Percentiles rank a stretch among this genome's conserved stretches.
Conservation (phyloP, 2,329 filamentous ascomycete species). For the Cytospora schulzeri region DNA sequence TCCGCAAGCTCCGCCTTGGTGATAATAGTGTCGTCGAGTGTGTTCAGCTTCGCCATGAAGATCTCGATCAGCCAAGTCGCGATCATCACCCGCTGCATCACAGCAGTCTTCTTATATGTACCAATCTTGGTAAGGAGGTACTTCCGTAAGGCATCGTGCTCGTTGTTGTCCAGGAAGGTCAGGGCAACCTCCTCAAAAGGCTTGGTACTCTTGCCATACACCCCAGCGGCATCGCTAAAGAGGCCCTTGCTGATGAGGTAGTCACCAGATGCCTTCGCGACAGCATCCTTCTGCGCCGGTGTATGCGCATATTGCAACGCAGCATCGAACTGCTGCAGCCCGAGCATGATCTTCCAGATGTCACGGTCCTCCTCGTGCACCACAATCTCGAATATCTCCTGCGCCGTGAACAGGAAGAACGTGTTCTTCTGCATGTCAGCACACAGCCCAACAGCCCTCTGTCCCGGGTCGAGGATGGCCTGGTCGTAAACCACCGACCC, state of each 20-base stretch:
- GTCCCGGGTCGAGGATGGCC: conserved; percentile 76
- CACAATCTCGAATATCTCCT: conserved; percentile 92
- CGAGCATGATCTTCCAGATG: conserved; percentile 92
- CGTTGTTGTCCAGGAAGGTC: conserved; percentile 83
- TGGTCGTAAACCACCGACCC: conserved; percentile 87
- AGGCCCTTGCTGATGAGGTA: conserved; percentile 79
- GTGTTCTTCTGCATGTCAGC: conserved; percentile 94
- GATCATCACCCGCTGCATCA: conserved; percentile 95
- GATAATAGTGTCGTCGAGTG: conserved; percentile 89
- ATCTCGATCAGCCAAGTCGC: conserved; percentile 93
- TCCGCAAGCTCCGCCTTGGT: conserved; percentile 82
- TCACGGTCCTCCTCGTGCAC: conserved; percentile 88
- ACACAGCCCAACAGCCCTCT: conserved; percentile 79
- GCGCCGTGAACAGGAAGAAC: conserved; percentile 91
- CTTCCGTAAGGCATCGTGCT: conserved; percentile 86
- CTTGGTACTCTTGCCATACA: conserved; percentile 95
- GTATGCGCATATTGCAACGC: conserved; percentile 85
- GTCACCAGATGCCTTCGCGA: conserved; percentile 90
- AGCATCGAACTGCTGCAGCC: conserved; percentile 82
- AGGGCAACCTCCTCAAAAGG: conserved; percentile 95
- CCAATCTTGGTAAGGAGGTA: conserved; percentile 85
- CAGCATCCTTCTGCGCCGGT: conserved; percentile 80
- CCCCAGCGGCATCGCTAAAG: conserved; percentile 80
- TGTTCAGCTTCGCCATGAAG: conserved; percentile 96
- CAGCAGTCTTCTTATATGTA: conserved; percentile 76